These are phyloP conservation scores for Psophocarpus tetragonolobus DNA, from an alignment of 306 rosid species.

Conservation along the genomic window DNA sequence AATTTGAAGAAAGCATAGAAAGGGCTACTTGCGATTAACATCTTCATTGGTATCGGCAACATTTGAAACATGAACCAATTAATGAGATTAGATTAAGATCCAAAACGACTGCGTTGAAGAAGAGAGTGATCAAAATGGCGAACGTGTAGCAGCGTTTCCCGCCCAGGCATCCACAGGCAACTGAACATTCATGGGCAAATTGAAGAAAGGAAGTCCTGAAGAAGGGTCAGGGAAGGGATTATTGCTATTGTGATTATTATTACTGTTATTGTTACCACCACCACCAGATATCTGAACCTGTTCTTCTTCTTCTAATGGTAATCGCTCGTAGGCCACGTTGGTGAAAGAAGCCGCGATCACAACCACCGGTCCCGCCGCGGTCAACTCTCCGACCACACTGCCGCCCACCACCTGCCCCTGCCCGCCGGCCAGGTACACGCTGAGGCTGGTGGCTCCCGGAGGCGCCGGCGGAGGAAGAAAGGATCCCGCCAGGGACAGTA, in stretches of 20 bases:
- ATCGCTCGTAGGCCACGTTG: slow-evolving; percentile 81
- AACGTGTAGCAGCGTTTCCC: slow-evolving; percentile 43
- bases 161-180: slow-evolving; percentile 65
- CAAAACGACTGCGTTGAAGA: not conserved
- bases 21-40: not conserved
- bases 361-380: slow-evolving; percentile 79
- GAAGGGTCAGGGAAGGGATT: slow-evolving; percentile 66
- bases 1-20: not conserved
- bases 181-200: slow-evolving; percentile 78
- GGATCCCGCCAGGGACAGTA: slow-evolving; percentile 77
- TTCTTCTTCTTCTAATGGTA: slow-evolving; percentile 76
- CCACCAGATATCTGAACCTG: slow-evolving; percentile 49
- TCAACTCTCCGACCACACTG: slow-evolving; percentile 83
- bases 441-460: slow-evolving; percentile 82
- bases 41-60: not conserved
- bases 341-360: slow-evolving; percentile 85
- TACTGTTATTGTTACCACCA: slow-evolving; percentile 6
- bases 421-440: slow-evolving; percentile 71
- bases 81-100: slow-evolving; percentile 10
- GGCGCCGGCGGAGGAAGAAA: slow-evolving; percentile 94
- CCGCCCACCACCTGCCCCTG: slow-evolving; percentile 95
- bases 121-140: slow-evolving; percentile 37
- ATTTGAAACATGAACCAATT: not conserved
- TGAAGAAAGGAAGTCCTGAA: slow-evolving; percentile 73
- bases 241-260: not conserved